These are phyloP conservation scores for Russula olivacea DNA, from an alignment of 768 basidiomycete species.

Conservation along the genomic window DNA sequence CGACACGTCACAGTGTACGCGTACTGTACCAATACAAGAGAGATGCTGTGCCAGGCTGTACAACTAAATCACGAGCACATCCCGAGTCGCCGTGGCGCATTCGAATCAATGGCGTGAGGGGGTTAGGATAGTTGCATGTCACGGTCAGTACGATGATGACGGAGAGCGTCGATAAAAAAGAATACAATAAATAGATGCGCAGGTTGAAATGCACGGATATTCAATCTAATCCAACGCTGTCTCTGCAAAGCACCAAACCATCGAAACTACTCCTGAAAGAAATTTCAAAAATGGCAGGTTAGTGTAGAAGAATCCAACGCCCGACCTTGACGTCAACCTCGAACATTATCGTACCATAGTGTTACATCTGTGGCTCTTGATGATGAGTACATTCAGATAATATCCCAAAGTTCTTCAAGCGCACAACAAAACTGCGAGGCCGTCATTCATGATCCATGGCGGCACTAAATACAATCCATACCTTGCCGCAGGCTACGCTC, in stretches of 20 bases:
- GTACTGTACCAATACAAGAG: constrained; percentile 15
- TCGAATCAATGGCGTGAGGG: background rate
- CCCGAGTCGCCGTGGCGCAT: background rate
- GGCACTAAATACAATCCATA: constrained; percentile 35
- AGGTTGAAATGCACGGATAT: constrained; percentile 31
- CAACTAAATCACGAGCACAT: constrained; percentile 8
- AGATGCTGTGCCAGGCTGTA: background rate
- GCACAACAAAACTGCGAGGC: constrained; percentile 73
- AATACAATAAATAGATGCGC: constrained; percentile 26
- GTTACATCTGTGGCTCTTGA: constrained; percentile 1
- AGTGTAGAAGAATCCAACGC: background rate
- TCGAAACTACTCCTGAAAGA: background rate
- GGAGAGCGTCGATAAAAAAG: constrained; percentile 9
- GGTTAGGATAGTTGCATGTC: background rate
- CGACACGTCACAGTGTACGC: background rate
- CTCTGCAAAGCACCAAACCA: constrained; percentile 19
- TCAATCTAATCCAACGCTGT: constrained; percentile 14
- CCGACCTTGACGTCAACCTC: constrained; percentile 2
- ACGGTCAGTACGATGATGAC: constrained; percentile 5
- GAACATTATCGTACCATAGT: constrained; percentile 6
- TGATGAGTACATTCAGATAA: constrained; percentile 48
- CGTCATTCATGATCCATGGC: background rate
- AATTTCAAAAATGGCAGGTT: background rate
- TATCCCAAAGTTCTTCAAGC: constrained; percentile 92
- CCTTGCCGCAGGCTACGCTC: constrained; percentile 95